Conservation (phyloP, 2,329 filamentous ascomycete genomes). For the Xylaria sp. region DNA sequence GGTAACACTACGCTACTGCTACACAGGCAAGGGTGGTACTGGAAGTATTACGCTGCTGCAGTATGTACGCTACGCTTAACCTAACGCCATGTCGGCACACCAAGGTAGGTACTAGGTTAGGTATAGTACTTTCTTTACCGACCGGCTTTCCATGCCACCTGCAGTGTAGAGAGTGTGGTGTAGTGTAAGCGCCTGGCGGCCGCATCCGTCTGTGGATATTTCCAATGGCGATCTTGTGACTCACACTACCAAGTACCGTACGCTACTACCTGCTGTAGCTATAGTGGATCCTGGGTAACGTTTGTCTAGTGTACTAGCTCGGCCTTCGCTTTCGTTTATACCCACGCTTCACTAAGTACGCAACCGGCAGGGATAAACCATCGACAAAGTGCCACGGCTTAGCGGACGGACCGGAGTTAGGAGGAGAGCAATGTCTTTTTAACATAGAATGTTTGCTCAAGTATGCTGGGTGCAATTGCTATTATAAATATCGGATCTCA, state of each 20-base stretch:
- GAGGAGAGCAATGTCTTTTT: not conserved
- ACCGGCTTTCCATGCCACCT: too few species aligned
- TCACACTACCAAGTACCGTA: not conserved
- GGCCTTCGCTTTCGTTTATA: not conserved
- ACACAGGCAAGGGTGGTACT: too few species aligned
- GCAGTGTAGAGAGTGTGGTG: not conserved
- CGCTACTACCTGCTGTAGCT: not conserved
- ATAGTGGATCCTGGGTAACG: not conserved
- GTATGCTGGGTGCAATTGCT: too few species aligned
- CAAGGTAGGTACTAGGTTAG: too few species aligned
- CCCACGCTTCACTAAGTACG: not conserved
- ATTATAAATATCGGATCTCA: too few species aligned
- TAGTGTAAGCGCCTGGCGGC: conserved; percentile 28
- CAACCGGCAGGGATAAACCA: not conserved
- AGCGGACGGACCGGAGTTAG: conserved; percentile 8
- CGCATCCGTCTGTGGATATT: conserved; percentile 21
- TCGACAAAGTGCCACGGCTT: not conserved
- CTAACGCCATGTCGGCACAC: too few species aligned
- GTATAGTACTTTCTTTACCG: too few species aligned
- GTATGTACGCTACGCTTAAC: too few species aligned
- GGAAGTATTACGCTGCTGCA: too few species aligned
- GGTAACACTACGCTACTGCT: too few species aligned
- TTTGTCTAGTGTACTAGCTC: not conserved
- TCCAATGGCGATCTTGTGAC: conserved; percentile 24
- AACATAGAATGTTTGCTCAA: too few species aligned